A percentile compares a stretch with the other conserved stretches of the same genome.
Evolutionary conservation across 2,329 filamentous ascomycete genomes (phyloP).

Genomic region (Dactylellina sp.): DNA sequence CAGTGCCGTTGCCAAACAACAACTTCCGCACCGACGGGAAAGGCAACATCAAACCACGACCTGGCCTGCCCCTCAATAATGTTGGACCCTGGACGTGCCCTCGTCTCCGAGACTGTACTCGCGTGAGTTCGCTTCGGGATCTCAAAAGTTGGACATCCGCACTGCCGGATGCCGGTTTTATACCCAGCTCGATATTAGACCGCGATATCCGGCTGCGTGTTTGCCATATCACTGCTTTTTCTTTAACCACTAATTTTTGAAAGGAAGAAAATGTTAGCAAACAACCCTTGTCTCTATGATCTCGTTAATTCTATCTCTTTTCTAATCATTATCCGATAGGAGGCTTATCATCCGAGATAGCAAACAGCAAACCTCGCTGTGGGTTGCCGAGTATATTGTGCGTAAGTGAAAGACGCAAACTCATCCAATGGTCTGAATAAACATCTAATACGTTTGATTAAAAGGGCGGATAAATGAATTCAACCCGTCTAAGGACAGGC

Average conservation of each 20-base stretch:
- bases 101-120: constrained; percentile 16
- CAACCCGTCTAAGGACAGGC: constrained; percentile 76
- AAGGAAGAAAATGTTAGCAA: constrained; percentile 29
- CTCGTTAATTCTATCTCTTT: background rate
- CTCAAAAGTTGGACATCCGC: constrained; percentile 5
- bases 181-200: constrained; percentile 25
- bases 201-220: too few relatives aligned
- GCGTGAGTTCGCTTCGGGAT: constrained; percentile 11
- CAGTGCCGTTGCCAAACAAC: constrained; percentile 20
- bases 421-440: background rate
- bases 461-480: constrained; percentile 81
- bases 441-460: background rate
- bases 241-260: background rate
- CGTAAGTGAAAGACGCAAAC: constrained; percentile 22
- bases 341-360: constrained; percentile 52
- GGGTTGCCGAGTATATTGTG: constrained; percentile 55
- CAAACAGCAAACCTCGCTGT: constrained; percentile 50
- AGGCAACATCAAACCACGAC: constrained; percentile 15
- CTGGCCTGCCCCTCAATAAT: constrained; percentile 7
- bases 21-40: constrained; percentile 11
- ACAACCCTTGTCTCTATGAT: background rate
- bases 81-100: background rate
- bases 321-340: constrained; percentile 28
- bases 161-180: background rate
- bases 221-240: too few relatives aligned